A percentile compares a stretch with the other conserved stretches of the same genome.
Conservation (phyloP, 140 eudicot genomes). For the Flaveria floridana region DNA sequence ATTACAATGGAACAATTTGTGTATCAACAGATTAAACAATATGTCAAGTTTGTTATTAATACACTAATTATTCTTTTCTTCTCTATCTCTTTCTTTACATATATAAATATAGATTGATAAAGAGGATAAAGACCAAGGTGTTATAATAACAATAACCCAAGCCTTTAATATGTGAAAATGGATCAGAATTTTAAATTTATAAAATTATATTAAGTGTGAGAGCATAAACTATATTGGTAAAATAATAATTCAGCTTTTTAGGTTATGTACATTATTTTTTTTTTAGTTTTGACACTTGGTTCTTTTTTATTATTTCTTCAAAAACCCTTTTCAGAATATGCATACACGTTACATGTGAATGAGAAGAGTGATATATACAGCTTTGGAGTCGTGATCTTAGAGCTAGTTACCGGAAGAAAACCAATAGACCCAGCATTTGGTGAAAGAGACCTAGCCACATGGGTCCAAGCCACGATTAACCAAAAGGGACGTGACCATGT, state of each 20-base stretch:
- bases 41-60: no score
- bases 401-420: constrained; percentile 64
- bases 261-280: neutral
- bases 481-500: constrained; percentile 57
- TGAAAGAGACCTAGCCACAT: constrained; percentile 59
- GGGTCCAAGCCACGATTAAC: constrained; percentile 53
- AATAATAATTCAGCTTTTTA: neutral
- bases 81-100: no score
- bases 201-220: no score
- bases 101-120: no score
- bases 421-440: constrained; percentile 54
- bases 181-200: no score
- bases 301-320: neutral
- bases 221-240: no score
- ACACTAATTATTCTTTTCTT: no score
- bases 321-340: constrained; percentile 57
- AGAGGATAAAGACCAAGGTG: no score
- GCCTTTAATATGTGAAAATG: no score
- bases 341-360: constrained; percentile 73
- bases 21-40: no score
- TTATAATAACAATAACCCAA: no score
- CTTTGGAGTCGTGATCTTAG: constrained; percentile 75
- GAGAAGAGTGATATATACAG: constrained; percentile 86
- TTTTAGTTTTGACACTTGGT: neutral
- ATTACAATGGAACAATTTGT: no score